Base-by-base conservation (phyloP, 2,329 filamentous ascomycete species). In the Alternaria consortialis region DNA sequence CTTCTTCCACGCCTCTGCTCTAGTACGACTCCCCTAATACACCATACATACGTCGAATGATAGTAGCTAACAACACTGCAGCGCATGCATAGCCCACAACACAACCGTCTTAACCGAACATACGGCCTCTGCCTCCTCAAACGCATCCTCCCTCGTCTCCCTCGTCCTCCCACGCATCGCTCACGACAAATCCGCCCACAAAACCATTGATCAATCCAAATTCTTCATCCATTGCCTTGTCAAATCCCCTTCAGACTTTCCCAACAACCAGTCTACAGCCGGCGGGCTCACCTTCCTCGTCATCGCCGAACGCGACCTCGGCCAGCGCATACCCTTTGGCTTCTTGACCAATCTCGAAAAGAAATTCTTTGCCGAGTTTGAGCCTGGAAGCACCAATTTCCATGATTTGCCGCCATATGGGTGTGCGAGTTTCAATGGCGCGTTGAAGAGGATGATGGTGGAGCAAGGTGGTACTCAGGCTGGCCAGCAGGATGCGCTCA, bases 161-260 rank as follows among this genome's bases (percentile, higher is more conserved):
- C 85, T 97, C 72, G 93, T 99, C 83, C 92, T 99, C 44, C 95
- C 96, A 60, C 97, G 97, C 80, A 97, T 99, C 84, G 85, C 86
- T 57, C 95, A 99, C 83, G 82, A 84, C 66, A 83, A 86, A 31
- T 85, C 93, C 1, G 89, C 97, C 76, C 97, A 97, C 81, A 88
- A 97, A 68, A 98, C 94, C 56, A 97, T 97, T 83, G 96, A 93
- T 40, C 93, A 97, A 80, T 91, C 93, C 81, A 85, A 90, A 62
- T 90, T 96, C 79, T 93, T 95, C 84, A 95, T 98, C 80, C 94
- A 99, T 85, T 97, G 97, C 84, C 91, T 98, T 76, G 88, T 94
- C 74, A 91, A 95, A 76, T 89, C 93, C 0, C 90, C 93, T 9
- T 90, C 89, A 3, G 87, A 87, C 71, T 87, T 90, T 74, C 83